Base-by-base conservation (phyloP, 352 stramenopile genomes). In the Globisporangium sylvaticum region DNA sequence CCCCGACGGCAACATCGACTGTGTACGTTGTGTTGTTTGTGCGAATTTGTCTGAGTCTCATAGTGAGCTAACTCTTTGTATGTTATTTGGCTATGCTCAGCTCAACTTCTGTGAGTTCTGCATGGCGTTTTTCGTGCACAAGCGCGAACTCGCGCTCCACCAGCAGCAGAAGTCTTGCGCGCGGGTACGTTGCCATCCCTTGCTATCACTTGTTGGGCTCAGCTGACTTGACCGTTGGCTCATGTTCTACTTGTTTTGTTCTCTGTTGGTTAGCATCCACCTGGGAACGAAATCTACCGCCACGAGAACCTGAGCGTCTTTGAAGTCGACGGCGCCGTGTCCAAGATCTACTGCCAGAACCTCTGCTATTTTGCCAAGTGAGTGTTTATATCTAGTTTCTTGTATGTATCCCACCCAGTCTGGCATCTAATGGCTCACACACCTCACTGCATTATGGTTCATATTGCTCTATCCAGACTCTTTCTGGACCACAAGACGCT, bases 401-500 rank as follows among this genome's bases (percentile, higher is more conserved):
- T 12, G 15, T 20, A 44, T 44, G 37, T 7, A 7, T 18, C 15
- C 14, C 37, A 44, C 37, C 14, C 37, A 44, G 37, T 44, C 37
- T 44, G 37, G 37, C 0, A 20, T 44, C 12, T 15, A 44, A 44
- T 44, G 12, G 10, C 37, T 44, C 25, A 10, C 31, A 58, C 24
- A 58, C 5, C 27, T 59, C 18, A 59, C n/a, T 52, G 53, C 12
- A 44, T 18, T 29, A 18, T 58, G 12, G 15, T 44, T 44, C 37
- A 7, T 7, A 18, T 27, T 59, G n/a, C 14, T 22, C 18, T 48
- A 6, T 50, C 18, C 29, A 90, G 82, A 44, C 81, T 99, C 24
- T 99, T 99, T 72, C 77, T 99, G 46, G 98, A 99, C 82, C 97
- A 99, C 87, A 99, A 99, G 81, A 99, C 98, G 44, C 83, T 99